phyloP scores from a whole-genome alignment of 768 basidiomycete genomes.

The Russula emetica region DNA sequence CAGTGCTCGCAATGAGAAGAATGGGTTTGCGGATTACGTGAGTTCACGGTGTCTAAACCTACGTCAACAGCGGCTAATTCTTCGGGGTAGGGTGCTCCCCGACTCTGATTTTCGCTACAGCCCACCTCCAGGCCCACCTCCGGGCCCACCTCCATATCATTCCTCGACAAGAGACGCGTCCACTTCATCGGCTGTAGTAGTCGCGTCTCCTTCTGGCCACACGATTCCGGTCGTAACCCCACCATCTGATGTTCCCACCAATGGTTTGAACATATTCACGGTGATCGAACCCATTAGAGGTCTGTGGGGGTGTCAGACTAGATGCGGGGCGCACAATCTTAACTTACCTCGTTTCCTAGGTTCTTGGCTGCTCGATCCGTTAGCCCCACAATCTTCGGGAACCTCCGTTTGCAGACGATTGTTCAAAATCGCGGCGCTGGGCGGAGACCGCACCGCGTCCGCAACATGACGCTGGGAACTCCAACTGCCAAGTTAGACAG shows the following conservation, averaged over 20 bases:
- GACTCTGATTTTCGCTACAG: not conserved
- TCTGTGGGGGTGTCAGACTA: not conserved
- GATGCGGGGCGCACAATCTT: not conserved
- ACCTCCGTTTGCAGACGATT: constrained; percentile 6
- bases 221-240: not conserved
- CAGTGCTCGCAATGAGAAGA: not conserved
- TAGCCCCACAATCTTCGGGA: constrained; percentile 3
- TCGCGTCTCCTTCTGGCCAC: constrained; percentile 4
- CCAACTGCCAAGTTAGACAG: constrained; percentile 19
- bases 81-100: not conserved
- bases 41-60: not conserved
- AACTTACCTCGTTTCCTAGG: constrained; percentile 9
- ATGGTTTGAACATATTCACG: constrained; percentile 11
- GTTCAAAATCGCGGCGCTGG: constrained; percentile 6
- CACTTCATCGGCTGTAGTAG: constrained; percentile 5
- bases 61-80: not conserved
- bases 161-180: not conserved
- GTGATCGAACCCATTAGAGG: constrained; percentile 18
- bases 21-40: constrained; percentile 6
- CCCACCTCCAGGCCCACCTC: too few relatives aligned
- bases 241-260: not conserved
- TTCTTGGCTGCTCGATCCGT: constrained; percentile 23
- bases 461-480: constrained; percentile 12
- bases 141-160: constrained; percentile 8
- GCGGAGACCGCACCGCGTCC: constrained; percentile 10